phyloP scores from a whole-genome alignment of 1,284 basidiomycete species.

The Naganishia liquefaciens region DNA sequence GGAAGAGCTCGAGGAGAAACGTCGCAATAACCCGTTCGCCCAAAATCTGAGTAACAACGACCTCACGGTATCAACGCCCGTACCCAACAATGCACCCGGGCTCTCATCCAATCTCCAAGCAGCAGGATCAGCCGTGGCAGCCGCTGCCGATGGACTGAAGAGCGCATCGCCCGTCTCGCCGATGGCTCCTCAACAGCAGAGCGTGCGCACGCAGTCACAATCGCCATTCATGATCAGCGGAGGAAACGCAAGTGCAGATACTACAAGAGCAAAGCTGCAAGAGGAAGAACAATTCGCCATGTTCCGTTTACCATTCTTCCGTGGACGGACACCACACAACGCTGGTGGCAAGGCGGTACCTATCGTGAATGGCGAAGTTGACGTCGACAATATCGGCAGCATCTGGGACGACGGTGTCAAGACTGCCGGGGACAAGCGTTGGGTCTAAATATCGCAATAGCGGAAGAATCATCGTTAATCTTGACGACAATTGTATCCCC shows the following conservation, averaged over 20 bases:
- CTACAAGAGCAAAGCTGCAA: slow-evolving; percentile 2
- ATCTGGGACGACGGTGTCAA: slow-evolving; percentile 31
- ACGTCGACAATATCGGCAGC: slow-evolving; percentile 33
- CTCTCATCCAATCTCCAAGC: not conserved
- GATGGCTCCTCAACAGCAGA: slow-evolving; percentile 23
- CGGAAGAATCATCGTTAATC: not conserved
- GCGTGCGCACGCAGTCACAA: slow-evolving; percentile 18
- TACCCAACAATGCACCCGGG: slow-evolving; percentile 10
- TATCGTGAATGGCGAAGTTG: slow-evolving; percentile 30
- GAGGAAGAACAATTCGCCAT: slow-evolving; percentile 33
- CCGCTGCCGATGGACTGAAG: slow-evolving; percentile 9
- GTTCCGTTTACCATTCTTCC: slow-evolving; percentile 33
- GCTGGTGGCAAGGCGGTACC: slow-evolving; percentile 14
- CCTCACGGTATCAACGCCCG: not conserved
- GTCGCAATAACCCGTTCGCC: slow-evolving; percentile 15
- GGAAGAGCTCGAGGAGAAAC: slow-evolving; percentile 48
- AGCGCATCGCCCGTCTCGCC: slow-evolving; percentile 19
- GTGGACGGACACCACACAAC: slow-evolving; percentile 22
- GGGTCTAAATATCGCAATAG: not conserved
- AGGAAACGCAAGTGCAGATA: not conserved
- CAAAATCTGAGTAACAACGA: slow-evolving; percentile 26
- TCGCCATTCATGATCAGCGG: slow-evolving; percentile 27
- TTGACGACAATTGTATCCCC: not conserved
- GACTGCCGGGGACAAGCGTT: slow-evolving; percentile 18
- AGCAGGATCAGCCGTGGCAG: not conserved